Base-by-base conservation (phyloP, 2,329 filamentous ascomycete species). In the Parastagonospora avenae region DNA sequence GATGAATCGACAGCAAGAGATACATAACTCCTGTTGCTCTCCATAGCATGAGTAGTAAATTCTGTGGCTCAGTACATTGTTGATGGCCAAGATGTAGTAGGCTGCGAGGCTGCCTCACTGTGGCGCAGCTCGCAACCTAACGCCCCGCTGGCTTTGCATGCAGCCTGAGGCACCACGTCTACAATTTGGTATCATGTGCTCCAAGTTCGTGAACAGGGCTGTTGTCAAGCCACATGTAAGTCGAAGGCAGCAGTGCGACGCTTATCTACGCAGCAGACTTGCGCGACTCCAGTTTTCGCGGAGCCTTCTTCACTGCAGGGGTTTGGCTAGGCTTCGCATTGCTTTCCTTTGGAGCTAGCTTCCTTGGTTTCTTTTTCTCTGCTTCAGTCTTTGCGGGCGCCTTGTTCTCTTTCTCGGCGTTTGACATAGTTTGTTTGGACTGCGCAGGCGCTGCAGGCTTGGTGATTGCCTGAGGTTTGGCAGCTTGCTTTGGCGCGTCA, bases 321-420 rank as follows among this genome's bases (percentile, higher is more conserved):
- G 37, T 36, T 28, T 35, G 36, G 35, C 10, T 51, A 5, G 60
- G 35, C 9, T 52, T 42, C 10, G 49, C 39, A 41, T 39, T 54
- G 8, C 46, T 47, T 31, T 47, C 51, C 37, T 59, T 66, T 3
- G 57, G 30, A 8, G 49, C 48, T 33, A 71, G 16, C 30, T 71
- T 71, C 19, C 65, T 64, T 1, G 66, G 67, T 46, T 68, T 70
- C 24, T 52, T 58, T 28, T 50, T 53, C 24, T 57, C 54, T 12
- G 39, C 42, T 6, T 57, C 46, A 10, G 54, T n/a, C 1, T 52
- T 35, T n/a, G 47, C 35, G 29, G 62, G 30, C 1, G 51, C 4
- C 10, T 55, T 62, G 9, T 60, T 63, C 40, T 67, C 59, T 19
- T 63, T 62, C 6, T 47, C 57, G 0, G 52, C 48, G 2, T 38